These are phyloP conservation scores for Seiridium unicorne DNA, from an alignment of 2,329 filamentous ascomycete species.

Conservation along the genomic window DNA sequence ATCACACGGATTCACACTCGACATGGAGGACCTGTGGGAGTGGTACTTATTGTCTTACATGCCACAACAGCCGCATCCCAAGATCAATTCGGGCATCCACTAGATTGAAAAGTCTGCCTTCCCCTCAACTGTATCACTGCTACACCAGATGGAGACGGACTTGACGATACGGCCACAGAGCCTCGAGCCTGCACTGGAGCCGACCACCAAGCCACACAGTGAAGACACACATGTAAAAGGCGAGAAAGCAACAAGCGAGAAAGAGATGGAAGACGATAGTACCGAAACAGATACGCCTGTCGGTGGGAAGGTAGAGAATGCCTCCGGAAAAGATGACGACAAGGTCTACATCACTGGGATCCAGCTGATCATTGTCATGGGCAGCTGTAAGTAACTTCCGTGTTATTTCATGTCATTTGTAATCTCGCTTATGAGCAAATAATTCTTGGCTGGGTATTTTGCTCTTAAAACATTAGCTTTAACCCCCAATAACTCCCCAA, in stretches of 20 bases:
- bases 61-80: no score
- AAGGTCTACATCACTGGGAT: conserved; percentile 23
- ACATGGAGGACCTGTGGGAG: no score
- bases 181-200: background rate
- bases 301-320: background rate
- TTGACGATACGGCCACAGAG: background rate
- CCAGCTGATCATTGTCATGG: conserved; percentile 23
- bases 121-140: background rate
- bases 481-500: no score
- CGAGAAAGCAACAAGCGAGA: background rate
- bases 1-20: no score
- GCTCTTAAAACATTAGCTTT: no score
- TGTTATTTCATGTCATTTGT: no score
- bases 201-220: background rate
- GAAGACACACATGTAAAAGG: background rate
- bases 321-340: conserved; percentile 4
- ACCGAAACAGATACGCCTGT: background rate
- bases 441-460: no score
- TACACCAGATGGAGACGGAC: background rate
- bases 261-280: background rate
- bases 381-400: conserved; percentile 11
- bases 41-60: no score
- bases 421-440: no score
- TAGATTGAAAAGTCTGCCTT: background rate
- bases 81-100: no score